phyloP scores from a whole-genome alignment of 78 protist species.

The Dictyostelium citrinum region DNA sequence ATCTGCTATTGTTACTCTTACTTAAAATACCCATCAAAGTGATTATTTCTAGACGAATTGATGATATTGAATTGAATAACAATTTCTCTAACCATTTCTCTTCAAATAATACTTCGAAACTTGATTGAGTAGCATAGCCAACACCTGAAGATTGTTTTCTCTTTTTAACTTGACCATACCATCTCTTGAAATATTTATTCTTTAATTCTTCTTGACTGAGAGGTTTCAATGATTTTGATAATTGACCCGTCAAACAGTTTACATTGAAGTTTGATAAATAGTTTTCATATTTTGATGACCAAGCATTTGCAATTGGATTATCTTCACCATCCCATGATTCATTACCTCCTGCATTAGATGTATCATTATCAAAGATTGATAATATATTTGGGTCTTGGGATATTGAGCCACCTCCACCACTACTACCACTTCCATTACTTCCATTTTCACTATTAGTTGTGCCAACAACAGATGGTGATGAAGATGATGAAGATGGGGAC shows the following conservation, averaged over 20 bases:
- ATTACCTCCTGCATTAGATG: slow-evolving; percentile 17
- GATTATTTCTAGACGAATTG: slow-evolving; percentile 22
- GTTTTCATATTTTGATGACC: slow-evolving; percentile 31
- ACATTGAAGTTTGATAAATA: neutral
- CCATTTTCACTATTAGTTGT: neutral
- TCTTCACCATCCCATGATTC: slow-evolving; percentile 21
- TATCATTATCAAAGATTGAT: slow-evolving; percentile 26
- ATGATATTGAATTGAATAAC: slow-evolving; percentile 61
- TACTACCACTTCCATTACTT: too few relatives aligned
- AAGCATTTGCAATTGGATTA: neutral
- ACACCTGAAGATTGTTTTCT: neutral
- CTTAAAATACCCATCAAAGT: slow-evolving; percentile 52
- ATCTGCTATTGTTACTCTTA: neutral
- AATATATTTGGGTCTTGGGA: neutral
- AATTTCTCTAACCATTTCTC: slow-evolving; percentile 56
- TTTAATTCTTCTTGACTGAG: neutral
- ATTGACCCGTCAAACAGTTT: neutral
- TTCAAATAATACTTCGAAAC: slow-evolving; percentile 35
- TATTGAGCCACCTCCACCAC: neutral
- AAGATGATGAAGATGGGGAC: slow-evolving; percentile 6
- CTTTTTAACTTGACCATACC: slow-evolving; percentile 6
- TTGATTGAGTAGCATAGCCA: neutral
- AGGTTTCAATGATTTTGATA: neutral
- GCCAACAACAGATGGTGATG: neutral
- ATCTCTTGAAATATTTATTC: neutral